phyloP scores from a whole-genome alignment of 805 yeast species.

The Lachancea fermentati region DNA sequence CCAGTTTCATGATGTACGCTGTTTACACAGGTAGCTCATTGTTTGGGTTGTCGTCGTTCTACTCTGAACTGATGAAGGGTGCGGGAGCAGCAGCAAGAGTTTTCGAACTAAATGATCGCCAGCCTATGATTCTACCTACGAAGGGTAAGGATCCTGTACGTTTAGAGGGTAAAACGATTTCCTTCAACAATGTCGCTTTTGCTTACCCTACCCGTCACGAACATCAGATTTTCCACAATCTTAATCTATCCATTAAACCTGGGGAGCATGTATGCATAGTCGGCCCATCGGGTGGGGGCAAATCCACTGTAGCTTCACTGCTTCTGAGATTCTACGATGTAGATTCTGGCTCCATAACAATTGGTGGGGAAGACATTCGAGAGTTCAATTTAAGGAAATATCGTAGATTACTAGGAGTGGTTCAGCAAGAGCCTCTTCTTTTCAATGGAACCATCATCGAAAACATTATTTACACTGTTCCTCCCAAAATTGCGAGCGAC shows the following conservation, averaged over 20 bases:
- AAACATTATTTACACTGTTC: conserved; percentile 70
- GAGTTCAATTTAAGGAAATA: conserved; percentile 66
- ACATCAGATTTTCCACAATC: conserved; percentile 53
- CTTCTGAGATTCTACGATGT: conserved; percentile 84
- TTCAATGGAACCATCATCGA: conserved; percentile 83
- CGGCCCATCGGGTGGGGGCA: conserved; percentile 97
- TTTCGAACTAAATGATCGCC: conserved; percentile 77
- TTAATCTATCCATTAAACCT: conserved; percentile 56
- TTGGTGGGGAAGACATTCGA: conserved; percentile 60
- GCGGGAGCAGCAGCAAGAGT: conserved; percentile 92
- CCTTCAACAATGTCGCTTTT: conserved; percentile 59
- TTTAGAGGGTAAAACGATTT: conserved; percentile 37
- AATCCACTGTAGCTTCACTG: conserved; percentile 79
- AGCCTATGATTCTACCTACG: conserved; percentile 65
- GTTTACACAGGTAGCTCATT: conserved; percentile 91
- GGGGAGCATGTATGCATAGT: conserved; percentile 92
- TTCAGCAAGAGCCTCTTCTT: conserved; percentile 86
- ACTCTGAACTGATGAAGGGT: conserved; percentile 94
- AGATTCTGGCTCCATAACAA: conserved; percentile 49
- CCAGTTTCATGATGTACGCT: conserved; percentile 93
- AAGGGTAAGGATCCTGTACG: conserved; percentile 44
- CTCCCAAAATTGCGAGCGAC: conserved; percentile 44
- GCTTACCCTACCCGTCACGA: conserved; percentile 81
- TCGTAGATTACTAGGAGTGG: conserved; percentile 77
- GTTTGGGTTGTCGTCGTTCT: conserved; percentile 84